phyloP scores from a whole-genome alignment of 805 yeast genomes.

The Myxozyma monticola region DNA sequence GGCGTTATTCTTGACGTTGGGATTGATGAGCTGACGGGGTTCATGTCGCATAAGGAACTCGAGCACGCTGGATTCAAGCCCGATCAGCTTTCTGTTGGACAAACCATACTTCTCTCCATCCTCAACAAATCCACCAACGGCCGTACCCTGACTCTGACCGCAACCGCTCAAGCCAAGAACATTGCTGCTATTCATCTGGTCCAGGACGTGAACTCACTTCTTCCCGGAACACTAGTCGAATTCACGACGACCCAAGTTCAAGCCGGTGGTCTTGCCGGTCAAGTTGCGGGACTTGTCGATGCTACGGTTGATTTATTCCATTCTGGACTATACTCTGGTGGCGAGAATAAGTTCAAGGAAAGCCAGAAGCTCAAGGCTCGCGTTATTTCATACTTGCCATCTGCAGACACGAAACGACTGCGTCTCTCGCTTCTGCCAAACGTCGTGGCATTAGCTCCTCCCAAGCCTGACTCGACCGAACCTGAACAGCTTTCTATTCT shows the following conservation, averaged over 20 bases:
- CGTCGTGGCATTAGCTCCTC: conserved; percentile 43
- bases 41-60: conserved; percentile 71
- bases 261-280: conserved; percentile 65
- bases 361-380: conserved; percentile 50
- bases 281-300: conserved; percentile 59
- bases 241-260: conserved; percentile 63
- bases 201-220: conserved; percentile 56
- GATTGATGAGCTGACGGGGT: conserved; percentile 57
- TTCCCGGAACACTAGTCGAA: conserved; percentile 83
- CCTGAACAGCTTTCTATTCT: conserved; percentile 46
- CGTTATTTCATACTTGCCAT: conserved; percentile 18
- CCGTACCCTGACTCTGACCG: conserved; percentile 60
- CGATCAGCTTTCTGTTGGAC: conserved; percentile 54
- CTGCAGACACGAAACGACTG: conserved; percentile 48
- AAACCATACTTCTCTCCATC: conserved; percentile 65
- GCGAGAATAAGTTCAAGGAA: conserved; percentile 61
- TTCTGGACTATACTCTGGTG: conserved; percentile 47
- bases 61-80: conserved; percentile 41
- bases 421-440: conserved; percentile 65
- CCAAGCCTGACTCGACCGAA: conserved; percentile 6
- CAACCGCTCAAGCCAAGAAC: conserved; percentile 50
- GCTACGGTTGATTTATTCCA: conserved; percentile 73
- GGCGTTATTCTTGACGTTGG: conserved; percentile 82
- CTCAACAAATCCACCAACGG: conserved; percentile 48
- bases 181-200: conserved; percentile 59